Percentiles rank a stretch among this genome's conserved stretches.
phyloP scores from a whole-genome alignment of 2,329 filamentous ascomycete species.

The Remersonia thermophila region DNA sequence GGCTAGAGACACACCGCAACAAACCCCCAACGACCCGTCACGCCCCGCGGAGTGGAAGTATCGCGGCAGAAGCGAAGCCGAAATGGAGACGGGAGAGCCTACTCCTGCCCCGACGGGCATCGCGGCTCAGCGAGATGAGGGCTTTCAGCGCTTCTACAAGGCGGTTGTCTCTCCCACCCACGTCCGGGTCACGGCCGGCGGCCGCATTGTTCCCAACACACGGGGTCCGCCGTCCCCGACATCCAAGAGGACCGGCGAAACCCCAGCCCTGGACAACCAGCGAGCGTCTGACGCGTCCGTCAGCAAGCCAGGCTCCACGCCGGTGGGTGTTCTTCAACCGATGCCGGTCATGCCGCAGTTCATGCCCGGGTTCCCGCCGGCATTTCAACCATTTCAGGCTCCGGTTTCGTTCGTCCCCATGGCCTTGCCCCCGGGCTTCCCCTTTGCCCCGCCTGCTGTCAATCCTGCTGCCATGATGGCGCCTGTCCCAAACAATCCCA shows the following conservation, averaged over 20 bases:
- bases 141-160: constrained; percentile 57
- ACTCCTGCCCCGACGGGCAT: constrained; percentile 41
- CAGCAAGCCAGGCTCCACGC: constrained; percentile 6
- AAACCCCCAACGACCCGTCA: constrained; percentile 6
- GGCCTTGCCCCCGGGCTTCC: constrained; percentile 22
- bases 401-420: constrained; percentile 29
- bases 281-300: constrained; percentile 10
- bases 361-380: constrained; percentile 19
- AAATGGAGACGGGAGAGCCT: constrained; percentile 33
- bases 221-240: constrained; percentile 41
- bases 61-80: constrained; percentile 32
- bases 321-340: constrained; percentile 8
- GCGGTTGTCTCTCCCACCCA: constrained; percentile 56
- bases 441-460: constrained; percentile 13
- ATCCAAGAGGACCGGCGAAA: constrained; percentile 37
- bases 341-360: constrained; percentile 19
- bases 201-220: constrained; percentile 54
- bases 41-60: constrained; percentile 29
- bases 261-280: constrained; percentile 15
- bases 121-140: constrained; percentile 45
- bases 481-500: constrained; percentile 15
- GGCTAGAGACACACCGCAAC: constrained; percentile 1
- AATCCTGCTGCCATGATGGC: constrained; percentile 7
- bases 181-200: constrained; percentile 54
- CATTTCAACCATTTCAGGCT: constrained; percentile 21